phyloP scores from a whole-genome alignment of 352 stramenopile genomes.

The Globisporangium middletonii region DNA sequence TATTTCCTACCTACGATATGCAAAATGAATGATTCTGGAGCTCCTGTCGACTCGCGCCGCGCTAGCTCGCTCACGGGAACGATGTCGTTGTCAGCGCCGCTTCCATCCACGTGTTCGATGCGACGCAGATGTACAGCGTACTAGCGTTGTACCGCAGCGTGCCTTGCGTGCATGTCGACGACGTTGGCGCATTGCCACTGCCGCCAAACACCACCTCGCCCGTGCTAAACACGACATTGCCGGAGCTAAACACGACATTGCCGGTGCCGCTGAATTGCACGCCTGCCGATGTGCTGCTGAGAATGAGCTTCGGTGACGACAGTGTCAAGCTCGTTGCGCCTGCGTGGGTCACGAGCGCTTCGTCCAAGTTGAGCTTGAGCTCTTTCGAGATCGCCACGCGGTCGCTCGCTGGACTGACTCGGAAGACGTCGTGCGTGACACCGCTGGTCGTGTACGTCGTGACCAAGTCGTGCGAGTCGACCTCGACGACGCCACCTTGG shows the following conservation, averaged over 20 bases:
- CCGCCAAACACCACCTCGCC: slow-evolving; percentile 8
- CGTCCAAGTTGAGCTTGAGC: slow-evolving; percentile 19
- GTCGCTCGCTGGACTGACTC: slow-evolving; percentile 21
- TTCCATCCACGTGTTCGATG: slow-evolving; percentile 13
- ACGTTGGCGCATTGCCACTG: slow-evolving; percentile 11
- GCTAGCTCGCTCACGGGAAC: not conserved
- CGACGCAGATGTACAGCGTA: slow-evolving; percentile 31
- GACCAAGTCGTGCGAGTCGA: slow-evolving; percentile 39
- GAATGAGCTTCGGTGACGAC: slow-evolving; percentile 31
- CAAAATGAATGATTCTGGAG: not conserved
- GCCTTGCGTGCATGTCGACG: slow-evolving; percentile 17
- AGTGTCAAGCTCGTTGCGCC: slow-evolving; percentile 27
- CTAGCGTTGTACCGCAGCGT: slow-evolving; percentile 25
- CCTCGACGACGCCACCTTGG: slow-evolving; percentile 31
- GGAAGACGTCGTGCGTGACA: slow-evolving; percentile 20
- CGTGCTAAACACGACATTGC: slow-evolving; percentile 13
- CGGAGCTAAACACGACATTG: slow-evolving; percentile 9
- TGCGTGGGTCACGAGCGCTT: slow-evolving; percentile 27
- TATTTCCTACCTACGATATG: slow-evolving; percentile 1
- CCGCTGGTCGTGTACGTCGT: slow-evolving; percentile 20
- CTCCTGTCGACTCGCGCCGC: not conserved
- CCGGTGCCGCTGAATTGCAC: not conserved
- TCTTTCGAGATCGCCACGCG: slow-evolving; percentile 23
- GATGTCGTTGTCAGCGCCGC: not conserved
- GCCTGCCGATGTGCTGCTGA: slow-evolving; percentile 3